Percentiles rank a stretch among this genome's conserved stretches.
Conservation (phyloP, 2,329 filamentous ascomycete species). For the Metarhizium robertsii region DNA sequence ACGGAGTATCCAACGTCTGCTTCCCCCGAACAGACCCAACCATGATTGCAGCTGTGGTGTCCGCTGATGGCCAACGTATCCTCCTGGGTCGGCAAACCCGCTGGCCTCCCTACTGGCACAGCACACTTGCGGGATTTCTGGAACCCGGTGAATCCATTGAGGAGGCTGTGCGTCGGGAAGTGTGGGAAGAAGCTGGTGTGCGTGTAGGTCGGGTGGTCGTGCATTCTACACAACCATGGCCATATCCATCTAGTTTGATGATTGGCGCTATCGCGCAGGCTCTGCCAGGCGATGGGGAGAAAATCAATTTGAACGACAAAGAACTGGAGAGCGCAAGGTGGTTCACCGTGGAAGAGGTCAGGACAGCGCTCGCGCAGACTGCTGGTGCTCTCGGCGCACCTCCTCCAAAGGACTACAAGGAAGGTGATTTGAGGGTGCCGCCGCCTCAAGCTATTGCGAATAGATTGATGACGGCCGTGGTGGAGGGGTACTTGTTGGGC, state of each 20-base stretch:
- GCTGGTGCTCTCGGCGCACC: slow-evolving; percentile 56
- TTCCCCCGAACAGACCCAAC: slow-evolving; percentile 92
- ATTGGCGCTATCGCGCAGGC: slow-evolving; percentile 84
- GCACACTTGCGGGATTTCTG: slow-evolving; percentile 77
- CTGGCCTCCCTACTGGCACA: slow-evolving; percentile 81
- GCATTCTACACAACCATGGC: slow-evolving; percentile 81
- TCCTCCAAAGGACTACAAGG: slow-evolving; percentile 57
- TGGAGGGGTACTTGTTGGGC: slow-evolving; percentile 59
- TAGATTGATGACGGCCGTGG: slow-evolving; percentile 72
- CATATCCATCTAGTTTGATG: slow-evolving; percentile 78
- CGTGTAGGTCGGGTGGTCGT: slow-evolving; percentile 67
- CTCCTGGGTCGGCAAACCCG: slow-evolving; percentile 79
- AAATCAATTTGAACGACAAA: slow-evolving; percentile 76
- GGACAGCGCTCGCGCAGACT: slow-evolving; percentile 60
- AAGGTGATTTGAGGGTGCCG: slow-evolving; percentile 71
- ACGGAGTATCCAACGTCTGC: slow-evolving; percentile 78
- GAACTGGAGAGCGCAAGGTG: slow-evolving; percentile 87
- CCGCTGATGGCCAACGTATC: slow-evolving; percentile 64
- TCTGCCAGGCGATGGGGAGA: slow-evolving; percentile 60
- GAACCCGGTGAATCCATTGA: slow-evolving; percentile 81
- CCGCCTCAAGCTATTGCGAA: slow-evolving; percentile 87
- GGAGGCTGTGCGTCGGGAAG: slow-evolving; percentile 73
- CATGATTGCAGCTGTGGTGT: slow-evolving; percentile 90
- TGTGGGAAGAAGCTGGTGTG: slow-evolving; percentile 80
- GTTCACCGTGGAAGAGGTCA: slow-evolving; percentile 74